Base-by-base conservation (phyloP, 371 early-diverging fungal genomes). In the Syncephalastrum racemosum region DNA sequence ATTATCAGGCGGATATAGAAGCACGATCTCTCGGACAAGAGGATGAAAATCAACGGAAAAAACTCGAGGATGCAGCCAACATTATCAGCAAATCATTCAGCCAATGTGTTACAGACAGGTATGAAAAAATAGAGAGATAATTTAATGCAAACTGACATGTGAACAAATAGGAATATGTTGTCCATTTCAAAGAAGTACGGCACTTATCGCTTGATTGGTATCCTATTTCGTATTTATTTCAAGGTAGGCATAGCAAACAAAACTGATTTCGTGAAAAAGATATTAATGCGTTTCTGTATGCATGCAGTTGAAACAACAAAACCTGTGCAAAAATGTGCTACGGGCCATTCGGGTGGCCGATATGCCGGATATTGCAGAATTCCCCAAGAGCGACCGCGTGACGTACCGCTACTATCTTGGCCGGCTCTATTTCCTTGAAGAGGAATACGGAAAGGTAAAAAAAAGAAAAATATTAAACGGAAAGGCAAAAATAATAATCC, bases 341-440 rank as follows among this genome's bases (percentile, higher is more conserved):
- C 72, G 88, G n/a, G 90, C 92, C 4, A 67, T 95, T 0, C 73
- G 74, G 13, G 84, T 85, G 2, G 71, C 75, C 5, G 92, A 92
- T 68, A 65, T 95, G 53, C 95, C 95, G 2, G 55, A 68, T 0
- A 59, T 96, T n/a, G 77, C 80, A 1, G 39, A 71, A 20, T 97
- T 84, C 61, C 94, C 97, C 10, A 88, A 90, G 60, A 67, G 90
- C 41, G 91, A 97, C 70, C 87, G 89, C 55, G 90, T 94, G 4
- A 86, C 90, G 0, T 95, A 86, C 63, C 70, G 83, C 18, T 97
- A 90, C 64, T 94, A 93, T 71, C 73, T 86, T 15, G 97, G 97
- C 2, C 69, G 92, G 46, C 73, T 94, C 14, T 81, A 86, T 12
- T 97, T 95, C 68, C 80, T 84, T 46, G 85, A 91, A 60, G 94